Evolutionary conservation across 495 filamentous ascomycete species (phyloP), one percentile per base, ranked within the genome.

Genomic region (Hypoxylon subgilvum): DNA sequence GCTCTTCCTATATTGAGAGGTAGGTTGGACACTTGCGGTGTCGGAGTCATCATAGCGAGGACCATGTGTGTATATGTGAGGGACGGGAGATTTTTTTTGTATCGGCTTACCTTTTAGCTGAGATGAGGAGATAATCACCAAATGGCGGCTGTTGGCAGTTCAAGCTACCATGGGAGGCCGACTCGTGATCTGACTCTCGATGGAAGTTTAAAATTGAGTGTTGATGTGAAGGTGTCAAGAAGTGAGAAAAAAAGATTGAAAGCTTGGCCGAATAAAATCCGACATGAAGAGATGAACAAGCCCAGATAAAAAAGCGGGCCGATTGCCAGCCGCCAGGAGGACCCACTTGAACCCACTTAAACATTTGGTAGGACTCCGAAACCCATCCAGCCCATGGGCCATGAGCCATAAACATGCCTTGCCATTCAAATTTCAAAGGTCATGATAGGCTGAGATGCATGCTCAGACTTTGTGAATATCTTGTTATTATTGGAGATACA

Each of bases 1-100:
- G 76, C 76, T 79, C 76, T 79, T 79, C 76, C 76, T 79, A 78
- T 61, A n/a, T 68, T 58, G 14, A 52, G 31, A 49, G 67, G 63
- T 63, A 77, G 74, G 74, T 76, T 77, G 68, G 75, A 75, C 76
- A 75, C 72, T 65, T 70, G 69, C 68, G 69, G 71, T 75, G 75
- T 74, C 69, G 60, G 75, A 54, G 69, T 79, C 76, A 79, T 79
- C 76, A 79, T 78, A 46, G 61, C 64, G 65, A 57, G 6, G 18
- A 46, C 34, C 40, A 47, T 4, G 23, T 27, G 23, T 27, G 23
- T n/a, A n/a, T n/a, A n/a, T n/a, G n/a, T n/a, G n/a, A n/a, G n/a
- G n/a, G n/a, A n/a, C n/a, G n/a, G n/a, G n/a, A n/a, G n/a, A n/a
- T n/a, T n/a, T n/a, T n/a, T n/a, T n/a, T n/a, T n/a, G n/a, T n/a